Conservation (phyloP, 352 stramenopile species). For the Peronospora destructor region DNA sequence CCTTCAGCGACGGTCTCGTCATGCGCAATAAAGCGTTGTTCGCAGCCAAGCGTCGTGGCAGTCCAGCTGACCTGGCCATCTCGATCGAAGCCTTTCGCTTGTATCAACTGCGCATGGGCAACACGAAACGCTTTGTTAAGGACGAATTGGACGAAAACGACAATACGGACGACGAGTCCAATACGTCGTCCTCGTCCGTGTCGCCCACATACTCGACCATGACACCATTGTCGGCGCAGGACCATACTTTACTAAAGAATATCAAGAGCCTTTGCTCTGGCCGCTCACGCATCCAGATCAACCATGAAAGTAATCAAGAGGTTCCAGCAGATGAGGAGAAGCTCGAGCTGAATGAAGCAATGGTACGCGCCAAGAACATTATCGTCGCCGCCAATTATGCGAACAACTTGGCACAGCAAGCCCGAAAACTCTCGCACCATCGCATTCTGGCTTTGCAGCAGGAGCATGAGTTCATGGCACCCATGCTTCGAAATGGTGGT, state of each 20-base stretch:
- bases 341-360: conserved; percentile 43
- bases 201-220: conserved; percentile 20
- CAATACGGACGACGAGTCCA: conserved; percentile 24
- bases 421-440: conserved; percentile 58
- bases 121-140: conserved; percentile 32
- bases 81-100: conserved; percentile 71
- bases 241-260: conserved; percentile 10
- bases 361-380: conserved; percentile 44
- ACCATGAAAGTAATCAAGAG: conserved; percentile 20
- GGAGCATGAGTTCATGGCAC: conserved; percentile 43
- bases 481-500: conserved; percentile 17
- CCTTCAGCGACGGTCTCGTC: conserved; percentile 73
- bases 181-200: conserved; percentile 20
- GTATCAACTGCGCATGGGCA: conserved; percentile 56
- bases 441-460: conserved; percentile 57
- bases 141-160: conserved; percentile 42
- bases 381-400: conserved; percentile 57
- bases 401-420: conserved; percentile 63
- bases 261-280: conserved; percentile 18
- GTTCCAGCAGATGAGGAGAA: conserved; percentile 3
- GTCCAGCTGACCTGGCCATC: conserved; percentile 62
- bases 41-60: conserved; percentile 52
- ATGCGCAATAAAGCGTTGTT: conserved; percentile 65
- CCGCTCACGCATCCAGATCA: conserved; percentile 17
- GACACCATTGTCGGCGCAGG: conserved; percentile 3